These are phyloP conservation scores for Calonectria hawksworthii DNA, from an alignment of 2,329 filamentous ascomycete species.

Conservation along the genomic window DNA sequence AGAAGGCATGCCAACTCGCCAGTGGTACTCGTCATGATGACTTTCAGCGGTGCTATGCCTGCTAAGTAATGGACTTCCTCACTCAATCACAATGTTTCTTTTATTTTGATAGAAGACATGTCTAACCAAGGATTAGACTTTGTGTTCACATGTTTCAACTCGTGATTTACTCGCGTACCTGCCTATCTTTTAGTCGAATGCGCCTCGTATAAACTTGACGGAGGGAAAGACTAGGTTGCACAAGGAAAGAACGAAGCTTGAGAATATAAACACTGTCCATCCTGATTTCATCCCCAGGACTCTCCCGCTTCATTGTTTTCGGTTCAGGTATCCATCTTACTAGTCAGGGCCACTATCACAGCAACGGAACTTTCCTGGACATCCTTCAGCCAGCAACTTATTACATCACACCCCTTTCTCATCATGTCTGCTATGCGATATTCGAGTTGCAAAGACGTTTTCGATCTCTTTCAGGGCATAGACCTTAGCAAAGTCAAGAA, in stretches of 20 bases:
- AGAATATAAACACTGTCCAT: background rate
- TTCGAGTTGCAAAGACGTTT: background rate
- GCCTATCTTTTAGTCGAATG: background rate
- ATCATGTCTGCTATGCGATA: background rate
- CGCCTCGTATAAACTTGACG: background rate
- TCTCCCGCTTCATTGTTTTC: background rate
- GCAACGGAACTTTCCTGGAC: background rate
- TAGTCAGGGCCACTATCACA: background rate
- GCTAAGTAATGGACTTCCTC: background rate
- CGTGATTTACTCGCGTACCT: background rate
- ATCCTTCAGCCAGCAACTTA: background rate
- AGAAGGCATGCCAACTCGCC: background rate
- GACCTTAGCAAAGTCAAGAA: background rate
- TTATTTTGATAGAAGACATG: background rate
- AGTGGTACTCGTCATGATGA: background rate
- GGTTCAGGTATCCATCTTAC: background rate
- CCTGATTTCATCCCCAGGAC: no score
- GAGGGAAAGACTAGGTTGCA: background rate
- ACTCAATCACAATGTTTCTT: background rate
- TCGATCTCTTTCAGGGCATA: conserved; percentile 5
- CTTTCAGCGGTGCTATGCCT: background rate
- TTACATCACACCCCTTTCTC: background rate
- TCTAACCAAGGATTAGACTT: background rate
- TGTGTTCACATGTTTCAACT: background rate
- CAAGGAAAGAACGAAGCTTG: background rate